These are phyloP conservation scores for Bromus sterilis DNA, from an alignment of 176 grass and related monocot genomes.

Conservation along the genomic window DNA sequence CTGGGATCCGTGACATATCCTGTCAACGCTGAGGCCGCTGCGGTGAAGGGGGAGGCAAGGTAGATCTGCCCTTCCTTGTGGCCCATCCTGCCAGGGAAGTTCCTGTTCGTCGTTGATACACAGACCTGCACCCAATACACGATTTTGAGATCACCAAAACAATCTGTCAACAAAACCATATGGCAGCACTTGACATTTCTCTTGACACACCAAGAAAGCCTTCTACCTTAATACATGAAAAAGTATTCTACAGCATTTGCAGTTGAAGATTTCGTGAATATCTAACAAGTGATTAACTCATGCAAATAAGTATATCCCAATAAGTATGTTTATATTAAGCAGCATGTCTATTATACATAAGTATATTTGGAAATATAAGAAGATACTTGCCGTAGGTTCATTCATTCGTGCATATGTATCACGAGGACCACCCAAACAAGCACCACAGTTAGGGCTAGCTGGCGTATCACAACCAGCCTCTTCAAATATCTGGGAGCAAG, in stretches of 20 bases:
- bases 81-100: conserved; percentile 95
- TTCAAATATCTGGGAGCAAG: conserved; percentile 94
- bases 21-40: conserved; percentile 64
- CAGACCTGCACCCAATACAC: conserved; percentile 54
- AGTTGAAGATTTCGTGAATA: background rate
- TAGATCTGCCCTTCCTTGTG: conserved; percentile 98
- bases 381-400: conserved; percentile 50
- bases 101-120: conserved; percentile 91
- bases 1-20: conserved; percentile 89
- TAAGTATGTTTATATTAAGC: background rate
- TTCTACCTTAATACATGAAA: background rate
- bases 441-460: conserved; percentile 81
- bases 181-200: background rate
- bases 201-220: background rate
- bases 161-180: background rate
- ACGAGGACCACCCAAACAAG: conserved; percentile 83
- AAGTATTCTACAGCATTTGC: background rate
- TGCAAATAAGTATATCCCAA: background rate
- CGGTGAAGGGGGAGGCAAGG: conserved; percentile 80
- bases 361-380: background rate
- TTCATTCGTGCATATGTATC: conserved; percentile 98
- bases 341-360: background rate
- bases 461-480: conserved; percentile 93
- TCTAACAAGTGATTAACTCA: background rate
- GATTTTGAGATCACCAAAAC: background rate